Percentiles rank a stretch among this genome's conserved stretches.
phyloP scores from a whole-genome alignment of 1,284 basidiomycete genomes.

The Trichosporon coremiiforme region DNA sequence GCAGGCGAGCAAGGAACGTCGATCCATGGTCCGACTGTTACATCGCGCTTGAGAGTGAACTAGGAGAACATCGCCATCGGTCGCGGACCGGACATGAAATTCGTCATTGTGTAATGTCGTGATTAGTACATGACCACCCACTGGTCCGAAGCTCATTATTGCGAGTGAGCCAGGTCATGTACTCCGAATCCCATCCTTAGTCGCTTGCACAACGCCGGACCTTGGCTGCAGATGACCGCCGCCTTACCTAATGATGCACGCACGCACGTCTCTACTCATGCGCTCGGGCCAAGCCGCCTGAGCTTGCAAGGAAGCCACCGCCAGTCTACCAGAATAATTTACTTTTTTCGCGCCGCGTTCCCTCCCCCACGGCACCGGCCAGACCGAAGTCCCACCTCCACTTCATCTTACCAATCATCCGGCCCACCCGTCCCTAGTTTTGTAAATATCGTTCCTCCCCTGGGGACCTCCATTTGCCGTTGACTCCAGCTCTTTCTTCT shows the following conservation, averaged over 20 bases:
- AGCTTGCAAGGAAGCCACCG: no score
- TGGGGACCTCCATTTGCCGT: not conserved
- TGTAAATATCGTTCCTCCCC: constrained; percentile 14
- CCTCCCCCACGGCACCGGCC: not conserved
- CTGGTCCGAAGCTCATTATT: not conserved
- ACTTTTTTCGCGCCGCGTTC: constrained; percentile 4
- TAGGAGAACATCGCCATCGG: not conserved
- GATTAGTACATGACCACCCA: not conserved
- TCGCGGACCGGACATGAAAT: not conserved
- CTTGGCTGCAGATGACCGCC: not conserved
- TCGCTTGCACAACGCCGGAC: not conserved
- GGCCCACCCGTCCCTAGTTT: constrained; percentile 11
- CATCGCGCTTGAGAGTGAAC: no score
- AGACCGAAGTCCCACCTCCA: constrained; percentile 3
- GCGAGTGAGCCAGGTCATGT: not conserved
- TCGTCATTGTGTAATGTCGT: not conserved
- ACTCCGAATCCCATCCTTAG: not conserved
- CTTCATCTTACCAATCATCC: constrained; percentile 19
- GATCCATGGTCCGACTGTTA: not conserved
- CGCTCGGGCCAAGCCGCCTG: constrained; percentile 4
- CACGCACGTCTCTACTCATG: not conserved
- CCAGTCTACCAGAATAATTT: not conserved
- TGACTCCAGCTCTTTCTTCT: not conserved
- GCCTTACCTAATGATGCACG: not conserved
- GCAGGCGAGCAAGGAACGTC: not conserved